A percentile compares a stretch with the other conserved stretches of the same genome.
phyloP scores from a whole-genome alignment of 78 protist genomes.

The Dictyostelium capitatum region DNA sequence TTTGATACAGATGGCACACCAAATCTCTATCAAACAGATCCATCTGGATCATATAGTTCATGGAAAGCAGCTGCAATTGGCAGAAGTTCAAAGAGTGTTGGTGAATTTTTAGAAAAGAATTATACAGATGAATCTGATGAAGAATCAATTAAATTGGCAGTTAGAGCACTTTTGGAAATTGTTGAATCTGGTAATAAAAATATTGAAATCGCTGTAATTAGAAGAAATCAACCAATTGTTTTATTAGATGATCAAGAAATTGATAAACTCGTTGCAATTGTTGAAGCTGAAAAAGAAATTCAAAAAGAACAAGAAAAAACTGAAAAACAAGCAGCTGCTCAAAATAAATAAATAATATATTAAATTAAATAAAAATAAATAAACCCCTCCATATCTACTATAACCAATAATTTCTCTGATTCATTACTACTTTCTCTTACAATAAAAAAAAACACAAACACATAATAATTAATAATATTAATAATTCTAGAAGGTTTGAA shows the following conservation, averaged over 20 bases:
- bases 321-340: neutral
- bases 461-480: neutral
- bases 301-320: conserved; percentile 67
- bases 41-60: conserved; percentile 95
- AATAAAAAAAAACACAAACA: neutral
- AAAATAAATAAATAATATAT: neutral
- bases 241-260: conserved; percentile 58
- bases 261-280: conserved; percentile 74
- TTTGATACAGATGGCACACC: conserved; percentile 96
- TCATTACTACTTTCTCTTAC: neutral
- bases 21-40: conserved; percentile 97
- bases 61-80: conserved; percentile 94
- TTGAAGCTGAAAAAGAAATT: conserved; percentile 85
- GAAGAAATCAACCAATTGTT: conserved; percentile 47
- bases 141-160: conserved; percentile 94
- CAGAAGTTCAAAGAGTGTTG: conserved; percentile 91
- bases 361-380: no score
- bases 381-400: no score
- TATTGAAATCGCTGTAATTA: conserved; percentile 96
- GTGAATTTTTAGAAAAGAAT: conserved; percentile 97
- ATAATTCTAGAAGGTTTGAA: neutral
- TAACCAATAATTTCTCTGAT: no score
- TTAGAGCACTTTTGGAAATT: conserved; percentile 97
- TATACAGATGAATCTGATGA: conserved; percentile 87
- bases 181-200: conserved; percentile 97